These are phyloP conservation scores for Blastocystis sp. DNA, from an alignment of 352 stramenopile genomes.

Conservation along the genomic window DNA sequence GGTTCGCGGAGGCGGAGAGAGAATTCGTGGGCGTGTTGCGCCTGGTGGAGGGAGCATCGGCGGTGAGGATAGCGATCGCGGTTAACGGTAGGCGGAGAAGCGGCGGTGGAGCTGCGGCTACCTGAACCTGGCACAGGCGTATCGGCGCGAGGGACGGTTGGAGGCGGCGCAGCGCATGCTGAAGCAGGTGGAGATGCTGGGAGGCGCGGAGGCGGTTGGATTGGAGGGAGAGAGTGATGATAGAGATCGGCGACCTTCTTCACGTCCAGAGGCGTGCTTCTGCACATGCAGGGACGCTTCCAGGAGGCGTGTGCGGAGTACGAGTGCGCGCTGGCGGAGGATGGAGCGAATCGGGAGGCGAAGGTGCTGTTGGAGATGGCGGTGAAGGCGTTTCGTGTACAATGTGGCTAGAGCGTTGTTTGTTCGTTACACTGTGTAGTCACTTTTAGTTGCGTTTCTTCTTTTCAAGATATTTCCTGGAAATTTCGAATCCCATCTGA, in stretches of 20 bases:
- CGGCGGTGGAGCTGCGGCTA: not conserved
- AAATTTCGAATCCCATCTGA: not conserved
- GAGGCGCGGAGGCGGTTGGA: not conserved
- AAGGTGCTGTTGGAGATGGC: not conserved
- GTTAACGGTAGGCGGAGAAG: not conserved
- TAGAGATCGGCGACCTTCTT: not conserved
- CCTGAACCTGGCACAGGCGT: conserved; percentile 19
- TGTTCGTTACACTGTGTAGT: not conserved
- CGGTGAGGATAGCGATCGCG: not conserved
- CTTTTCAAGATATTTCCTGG: conserved; percentile 2
- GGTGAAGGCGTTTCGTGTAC: not conserved
- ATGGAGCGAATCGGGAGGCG: not conserved
- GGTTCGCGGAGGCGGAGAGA: not conserved
- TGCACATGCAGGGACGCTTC: not conserved
- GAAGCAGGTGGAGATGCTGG: not conserved
- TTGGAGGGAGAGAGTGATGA: not conserved
- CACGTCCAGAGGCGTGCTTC: not conserved
- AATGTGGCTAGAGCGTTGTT: not conserved
- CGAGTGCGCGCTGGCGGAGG: not conserved
- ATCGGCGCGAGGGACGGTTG: not conserved
- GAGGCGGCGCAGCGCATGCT: conserved; percentile 8
- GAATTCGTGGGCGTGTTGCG: not conserved
- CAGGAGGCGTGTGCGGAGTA: conserved; percentile 12
- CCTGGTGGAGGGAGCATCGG: not conserved
- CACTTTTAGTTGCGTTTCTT: not conserved